Conservation (phyloP, 2,329 filamentous ascomycete species). For the Monilinia aucupariae region DNA sequence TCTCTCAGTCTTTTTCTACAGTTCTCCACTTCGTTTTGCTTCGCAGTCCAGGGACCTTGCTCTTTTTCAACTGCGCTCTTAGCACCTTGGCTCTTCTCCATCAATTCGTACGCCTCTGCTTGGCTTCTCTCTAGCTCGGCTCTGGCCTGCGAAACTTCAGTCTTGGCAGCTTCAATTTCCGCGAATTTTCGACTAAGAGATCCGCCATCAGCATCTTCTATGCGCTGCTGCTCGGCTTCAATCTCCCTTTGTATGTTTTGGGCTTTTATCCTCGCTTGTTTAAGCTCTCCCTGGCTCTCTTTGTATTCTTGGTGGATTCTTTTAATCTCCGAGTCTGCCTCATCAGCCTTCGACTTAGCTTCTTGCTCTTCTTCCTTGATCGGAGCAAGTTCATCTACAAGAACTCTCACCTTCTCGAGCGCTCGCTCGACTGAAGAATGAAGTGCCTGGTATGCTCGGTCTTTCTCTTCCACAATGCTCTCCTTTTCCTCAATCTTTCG, state of each 20-base stretch:
- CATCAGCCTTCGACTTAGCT: conserved; percentile 49
- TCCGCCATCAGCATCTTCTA: conserved; percentile 65
- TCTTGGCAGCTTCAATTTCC: conserved; percentile 54
- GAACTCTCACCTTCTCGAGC: conserved; percentile 24
- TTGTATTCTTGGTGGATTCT: conserved; percentile 59
- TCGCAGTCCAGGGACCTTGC: conserved; percentile 37
- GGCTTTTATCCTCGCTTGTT: conserved; percentile 45
- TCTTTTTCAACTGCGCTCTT: conserved; percentile 35
- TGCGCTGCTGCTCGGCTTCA: conserved; percentile 51
- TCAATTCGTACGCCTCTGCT: conserved; percentile 36
- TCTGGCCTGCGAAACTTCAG: conserved; percentile 43
- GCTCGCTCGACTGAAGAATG: conserved; percentile 36
- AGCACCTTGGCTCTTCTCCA: conserved; percentile 35
- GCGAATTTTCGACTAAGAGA: conserved; percentile 56
- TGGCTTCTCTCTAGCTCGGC: conserved; percentile 40
- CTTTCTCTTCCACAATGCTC: conserved; percentile 46
- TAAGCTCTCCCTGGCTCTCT: conserved; percentile 55
- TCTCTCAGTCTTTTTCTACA: conserved; percentile 46
- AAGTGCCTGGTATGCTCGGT: conserved; percentile 34
- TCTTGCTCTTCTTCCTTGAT: conserved; percentile 44
- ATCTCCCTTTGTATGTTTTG: conserved; percentile 45
- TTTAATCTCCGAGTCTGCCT: conserved; percentile 48
- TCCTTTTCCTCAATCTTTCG: conserved; percentile 38
- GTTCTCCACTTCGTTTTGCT: conserved; percentile 49
- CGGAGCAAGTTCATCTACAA: conserved; percentile 36